phyloP scores from a whole-genome alignment of 345 rosid species.

The Salix koriyanagi region DNA sequence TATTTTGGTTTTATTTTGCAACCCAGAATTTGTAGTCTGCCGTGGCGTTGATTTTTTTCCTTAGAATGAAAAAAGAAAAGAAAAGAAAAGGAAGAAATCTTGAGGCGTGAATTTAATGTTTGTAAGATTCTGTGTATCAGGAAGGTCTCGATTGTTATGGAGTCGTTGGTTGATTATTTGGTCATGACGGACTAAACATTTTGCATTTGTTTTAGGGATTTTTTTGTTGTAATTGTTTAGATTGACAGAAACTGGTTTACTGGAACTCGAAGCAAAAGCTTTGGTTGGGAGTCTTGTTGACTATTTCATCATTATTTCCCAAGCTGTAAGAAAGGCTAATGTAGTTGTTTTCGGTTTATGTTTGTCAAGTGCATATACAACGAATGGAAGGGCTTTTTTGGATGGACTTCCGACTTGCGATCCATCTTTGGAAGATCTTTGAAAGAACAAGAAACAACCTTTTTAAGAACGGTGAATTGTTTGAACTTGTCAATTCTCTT shows the following conservation, averaged over 20 bases:
- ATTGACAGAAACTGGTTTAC: not conserved
- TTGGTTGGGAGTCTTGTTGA: not conserved
- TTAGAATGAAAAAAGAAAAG: not conserved
- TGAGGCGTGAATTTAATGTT: not conserved
- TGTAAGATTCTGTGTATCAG: not conserved
- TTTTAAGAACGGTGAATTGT: conserved; percentile 52
- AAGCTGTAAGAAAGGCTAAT: not conserved
- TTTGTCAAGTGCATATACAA: conserved; percentile 64
- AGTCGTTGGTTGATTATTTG: not conserved
- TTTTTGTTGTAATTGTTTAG: not conserved
- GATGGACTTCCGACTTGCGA: conserved; percentile 58
- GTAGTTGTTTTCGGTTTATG: not conserved
- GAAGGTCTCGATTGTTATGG: not conserved
- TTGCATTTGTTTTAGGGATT: not conserved
- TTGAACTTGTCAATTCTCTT: not conserved
- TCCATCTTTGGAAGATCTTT: conserved; percentile 63
- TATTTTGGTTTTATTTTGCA: not conserved
- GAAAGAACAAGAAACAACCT: conserved; percentile 58
- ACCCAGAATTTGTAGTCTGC: not conserved
- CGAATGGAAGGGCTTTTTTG: conserved; percentile 81
- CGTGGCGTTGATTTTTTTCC: not conserved
- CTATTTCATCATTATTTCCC: not conserved
- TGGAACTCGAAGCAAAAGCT: not conserved
- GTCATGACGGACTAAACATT: not conserved
- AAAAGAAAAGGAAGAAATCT: not conserved